Base-by-base conservation (phyloP, 805 yeast genomes). In the Kodamaea kakaduensis region DNA sequence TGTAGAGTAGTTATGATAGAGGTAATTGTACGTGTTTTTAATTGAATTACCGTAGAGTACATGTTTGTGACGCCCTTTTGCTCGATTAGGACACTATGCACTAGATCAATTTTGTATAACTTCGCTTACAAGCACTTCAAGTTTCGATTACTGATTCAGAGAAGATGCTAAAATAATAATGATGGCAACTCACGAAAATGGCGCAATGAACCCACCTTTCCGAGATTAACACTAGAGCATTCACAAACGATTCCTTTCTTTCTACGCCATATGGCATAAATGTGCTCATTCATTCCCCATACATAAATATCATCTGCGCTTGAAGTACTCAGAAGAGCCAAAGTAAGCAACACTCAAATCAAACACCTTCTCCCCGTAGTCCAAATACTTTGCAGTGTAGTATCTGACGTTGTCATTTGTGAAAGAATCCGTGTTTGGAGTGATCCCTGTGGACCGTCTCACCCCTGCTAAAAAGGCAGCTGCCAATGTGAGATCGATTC, bases 291-390 rank as follows among this genome's bases (percentile, higher is more conserved):
- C 25, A 23, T 23, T 25, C 12, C 6, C 14, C 12, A 25, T 25
- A 17, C 30, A 12, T 12, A 22, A 5, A 7, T n/a, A 10, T 6
- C 25, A 35, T 20, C 31, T 35, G 16, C 33, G 31, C 32, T 63
- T 77, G 58, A 89, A 93, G 60, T 81, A 86, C 13, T 75, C 72
- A 1, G 95, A 84, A 5, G 81, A 68, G 26, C 80, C 76, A 67
- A 87, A 73, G 45, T 77, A 67, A 3, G 84, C 81, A 8, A 83
- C 81, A 14, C 82, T 66, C 37, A 76, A 73, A 52, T 88, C 96
- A 45, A 81, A 78, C 2, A 83, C 62, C 58, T 78, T 77, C 52
- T 93, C 98, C n/a, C 98, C 98, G 18, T 81, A 54, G 34, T 78
- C 83, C 43, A 93, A 69, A 54, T 89, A 93, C 52, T 77, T 81